Evolutionary conservation across 2,329 filamentous ascomycete species (phyloP).

Genomic region (Emmonsiellopsis sp.): DNA sequence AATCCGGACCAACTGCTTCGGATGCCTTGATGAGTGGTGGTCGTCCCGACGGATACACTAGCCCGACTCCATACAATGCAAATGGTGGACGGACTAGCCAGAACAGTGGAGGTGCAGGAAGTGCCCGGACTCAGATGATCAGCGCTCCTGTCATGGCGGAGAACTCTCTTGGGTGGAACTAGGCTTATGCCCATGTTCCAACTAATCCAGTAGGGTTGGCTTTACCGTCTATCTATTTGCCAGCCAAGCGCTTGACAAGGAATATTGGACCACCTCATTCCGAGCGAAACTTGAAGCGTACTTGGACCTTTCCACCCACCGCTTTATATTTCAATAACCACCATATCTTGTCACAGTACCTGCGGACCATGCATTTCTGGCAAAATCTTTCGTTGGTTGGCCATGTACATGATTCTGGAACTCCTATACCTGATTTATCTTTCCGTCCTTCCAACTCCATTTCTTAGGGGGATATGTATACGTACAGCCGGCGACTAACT

Average conservation of each 20-base stretch:
- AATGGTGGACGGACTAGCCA: slow-evolving; percentile 41
- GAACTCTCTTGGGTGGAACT: slow-evolving; percentile 96
- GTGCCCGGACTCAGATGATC: slow-evolving; percentile 62
- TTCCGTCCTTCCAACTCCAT: too few species aligned
- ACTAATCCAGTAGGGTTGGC: neutral
- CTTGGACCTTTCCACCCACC: too few species aligned
- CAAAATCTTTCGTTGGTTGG: too few species aligned
- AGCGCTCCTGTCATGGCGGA: slow-evolving; percentile 85
- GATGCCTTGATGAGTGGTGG: slow-evolving; percentile 62
- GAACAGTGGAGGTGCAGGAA: slow-evolving; percentile 59
- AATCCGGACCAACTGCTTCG: slow-evolving; percentile 28
- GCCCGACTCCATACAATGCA: slow-evolving; percentile 33
- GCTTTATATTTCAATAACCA: neutral
- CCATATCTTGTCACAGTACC: too few species aligned
- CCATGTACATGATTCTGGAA: too few species aligned
- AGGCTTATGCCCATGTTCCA: slow-evolving; percentile 23
- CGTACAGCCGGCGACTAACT: too few species aligned
- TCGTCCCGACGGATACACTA: slow-evolving; percentile 39
- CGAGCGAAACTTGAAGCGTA: too few species aligned
- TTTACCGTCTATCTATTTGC: neutral
- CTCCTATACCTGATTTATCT: too few species aligned
- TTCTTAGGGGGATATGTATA: too few species aligned
- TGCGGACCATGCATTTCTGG: too few species aligned
- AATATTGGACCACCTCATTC: too few species aligned
- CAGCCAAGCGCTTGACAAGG: too few species aligned